Evolutionary conservation across 495 filamentous ascomycete genomes (phyloP), one percentile per base, ranked within the genome.

Genomic region (Echria macrotheca): DNA sequence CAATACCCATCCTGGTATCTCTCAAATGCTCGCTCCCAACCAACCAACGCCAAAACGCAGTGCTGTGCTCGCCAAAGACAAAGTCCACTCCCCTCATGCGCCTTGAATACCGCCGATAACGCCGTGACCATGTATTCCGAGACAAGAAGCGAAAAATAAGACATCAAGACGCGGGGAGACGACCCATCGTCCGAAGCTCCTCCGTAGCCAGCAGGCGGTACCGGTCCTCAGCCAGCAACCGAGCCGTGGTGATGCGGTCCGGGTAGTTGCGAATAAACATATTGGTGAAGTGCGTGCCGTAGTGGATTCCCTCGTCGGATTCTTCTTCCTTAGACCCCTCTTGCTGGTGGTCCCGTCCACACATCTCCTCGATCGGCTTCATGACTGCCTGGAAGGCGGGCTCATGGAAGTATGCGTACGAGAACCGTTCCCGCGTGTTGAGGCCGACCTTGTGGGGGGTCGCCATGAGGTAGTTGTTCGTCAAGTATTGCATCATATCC

Each of bases 211-310:
- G 56, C 17, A 61, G 28, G 3, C 36, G 14, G 19, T 64, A 67
- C 12, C 64, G 43, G 24, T 52, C 49, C 49, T 69, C 66, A 10
- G 42, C 53, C 23, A 57, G 9, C 23, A 74, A 54, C 8, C 67
- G 53, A 40, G 59, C 53, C 7, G 69, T 68, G 2, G 71, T 74
- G 25, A 73, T 61, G n/a, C 70, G 58, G 19, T 71, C 66, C 0
- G 70, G 70, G 33, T 73, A 74, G 56, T 69, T 72, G 29, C 70
- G 60, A 54, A 72, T 55, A 44, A 70, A 73, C 70, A 74, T 74
- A 50, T 73, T 73, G 37, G 69, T 73, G 47, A 74, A 73, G 55
- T 74, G 70, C 2, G 67, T 71, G 12, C 70, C 70, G 44, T 74
- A 73, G 55, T 74, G 70, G 14, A 74, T 67, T 19, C 63, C 61